Percentiles rank a stretch among this genome's conserved stretches.
These are phyloP conservation scores for Rhododendron simsii DNA, from an alignment of 148 eudicot genomes.

Conservation along the genomic window DNA sequence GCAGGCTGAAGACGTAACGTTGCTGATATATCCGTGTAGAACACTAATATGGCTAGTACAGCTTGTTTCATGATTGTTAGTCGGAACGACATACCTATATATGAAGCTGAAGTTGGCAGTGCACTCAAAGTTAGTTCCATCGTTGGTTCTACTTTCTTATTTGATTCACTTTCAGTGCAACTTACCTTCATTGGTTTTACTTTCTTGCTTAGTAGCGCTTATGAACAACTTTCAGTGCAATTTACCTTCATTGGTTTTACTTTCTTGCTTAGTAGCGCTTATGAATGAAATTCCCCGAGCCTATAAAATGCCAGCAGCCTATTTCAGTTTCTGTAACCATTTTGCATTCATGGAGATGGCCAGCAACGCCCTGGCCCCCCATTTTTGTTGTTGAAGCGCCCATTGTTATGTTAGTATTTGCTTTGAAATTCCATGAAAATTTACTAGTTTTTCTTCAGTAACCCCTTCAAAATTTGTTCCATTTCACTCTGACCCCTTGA, in stretches of 20 bases:
- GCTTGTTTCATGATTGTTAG: conserved; percentile 98
- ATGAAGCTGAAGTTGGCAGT: conserved; percentile 93
- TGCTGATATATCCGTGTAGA: background rate
- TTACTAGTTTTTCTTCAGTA: background rate
- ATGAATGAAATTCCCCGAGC: background rate
- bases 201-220: background rate
- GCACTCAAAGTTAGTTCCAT: conserved; percentile 54
- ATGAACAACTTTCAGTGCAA: background rate
- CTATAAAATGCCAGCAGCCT: background rate
- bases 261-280: background rate
- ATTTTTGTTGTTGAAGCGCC: too few relatives aligned
- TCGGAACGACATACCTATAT: conserved; percentile 88
- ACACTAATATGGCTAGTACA: conserved; percentile 56
- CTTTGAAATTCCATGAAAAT: background rate
- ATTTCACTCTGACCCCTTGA: background rate
- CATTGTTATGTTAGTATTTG: background rate
- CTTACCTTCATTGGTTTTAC: background rate
- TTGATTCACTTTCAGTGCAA: background rate
- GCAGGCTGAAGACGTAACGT: conserved; percentile 1
- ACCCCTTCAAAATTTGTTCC: background rate
- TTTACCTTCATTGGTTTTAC: background rate
- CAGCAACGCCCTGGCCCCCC: background rate
- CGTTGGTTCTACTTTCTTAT: background rate
- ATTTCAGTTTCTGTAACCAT: background rate
- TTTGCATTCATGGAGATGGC: background rate